Evolutionary conservation across 345 rosid species (phyloP).

Genomic region (Mallotus nudiflorus): DNA sequence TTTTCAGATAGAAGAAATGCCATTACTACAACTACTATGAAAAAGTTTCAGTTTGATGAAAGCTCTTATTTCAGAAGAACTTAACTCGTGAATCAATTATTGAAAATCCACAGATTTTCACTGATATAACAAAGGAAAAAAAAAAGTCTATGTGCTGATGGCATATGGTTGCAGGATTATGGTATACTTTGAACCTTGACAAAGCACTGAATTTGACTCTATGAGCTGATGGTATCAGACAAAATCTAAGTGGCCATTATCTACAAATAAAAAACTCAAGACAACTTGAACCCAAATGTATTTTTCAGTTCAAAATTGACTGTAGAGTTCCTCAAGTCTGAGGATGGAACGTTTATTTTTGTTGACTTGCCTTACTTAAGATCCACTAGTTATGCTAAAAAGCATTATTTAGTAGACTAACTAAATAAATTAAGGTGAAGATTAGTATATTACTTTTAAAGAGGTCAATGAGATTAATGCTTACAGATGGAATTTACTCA

Average conservation of each 20-base stretch:
- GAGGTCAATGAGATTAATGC: too few relatives aligned
- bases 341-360: too few relatives aligned
- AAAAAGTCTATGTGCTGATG: too few relatives aligned
- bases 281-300: too few relatives aligned
- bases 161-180: background rate
- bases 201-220: background rate
- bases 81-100: background rate
- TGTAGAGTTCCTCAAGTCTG: too few relatives aligned
- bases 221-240: background rate
- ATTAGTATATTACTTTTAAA: too few relatives aligned
- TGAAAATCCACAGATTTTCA: background rate
- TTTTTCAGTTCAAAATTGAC: too few relatives aligned
- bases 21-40: conserved; percentile 25
- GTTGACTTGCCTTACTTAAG: too few relatives aligned
- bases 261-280: background rate
- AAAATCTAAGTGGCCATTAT: background rate
- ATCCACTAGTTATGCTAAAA: too few relatives aligned
- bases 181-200: conserved; percentile 8
- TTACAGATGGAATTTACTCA: too few relatives aligned
- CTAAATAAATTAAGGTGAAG: too few relatives aligned
- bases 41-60: conserved; percentile 1
- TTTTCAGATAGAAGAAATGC: conserved; percentile 10
- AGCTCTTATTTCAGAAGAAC: conserved; percentile 1
- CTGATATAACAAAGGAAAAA: background rate
- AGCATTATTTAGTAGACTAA: too few relatives aligned